phyloP scores from a whole-genome alignment of 2,329 filamentous ascomycete species.

The Coleophoma eucalyptorum region DNA sequence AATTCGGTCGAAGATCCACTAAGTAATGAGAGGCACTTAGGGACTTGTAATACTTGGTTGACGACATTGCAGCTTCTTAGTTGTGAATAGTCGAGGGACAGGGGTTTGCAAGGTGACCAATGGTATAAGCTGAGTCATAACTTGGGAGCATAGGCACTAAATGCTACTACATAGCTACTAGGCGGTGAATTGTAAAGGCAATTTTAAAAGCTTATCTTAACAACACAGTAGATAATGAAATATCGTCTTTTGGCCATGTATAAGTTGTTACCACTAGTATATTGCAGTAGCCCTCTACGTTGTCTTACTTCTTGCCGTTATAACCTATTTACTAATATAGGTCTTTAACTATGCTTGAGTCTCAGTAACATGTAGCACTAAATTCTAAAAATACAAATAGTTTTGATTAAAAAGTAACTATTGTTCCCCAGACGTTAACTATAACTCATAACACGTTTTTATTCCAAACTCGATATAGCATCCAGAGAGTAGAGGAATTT shows the following conservation, averaged over 20 bases:
- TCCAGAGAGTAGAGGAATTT: constrained; percentile 5
- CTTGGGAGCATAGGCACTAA: background rate
- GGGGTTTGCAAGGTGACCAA: background rate
- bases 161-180: background rate
- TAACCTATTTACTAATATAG: background rate
- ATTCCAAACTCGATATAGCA: background rate
- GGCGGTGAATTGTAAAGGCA: background rate
- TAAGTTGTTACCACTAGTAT: background rate
- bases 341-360: background rate
- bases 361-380: background rate
- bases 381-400: background rate
- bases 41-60: background rate
- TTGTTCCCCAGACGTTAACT: background rate
- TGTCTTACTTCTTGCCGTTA: background rate
- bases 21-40: background rate
- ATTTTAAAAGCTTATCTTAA: background rate
- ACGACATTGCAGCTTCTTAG: background rate
- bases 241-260: background rate
- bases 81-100: background rate
- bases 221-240: background rate
- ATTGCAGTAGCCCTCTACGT: background rate
- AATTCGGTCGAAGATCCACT: background rate
- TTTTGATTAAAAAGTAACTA: background rate
- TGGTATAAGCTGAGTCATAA: background rate
- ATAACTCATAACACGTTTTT: background rate